phyloP scores from a whole-genome alignment of 106 monocot genomes.

The Acorus gramineus region DNA sequence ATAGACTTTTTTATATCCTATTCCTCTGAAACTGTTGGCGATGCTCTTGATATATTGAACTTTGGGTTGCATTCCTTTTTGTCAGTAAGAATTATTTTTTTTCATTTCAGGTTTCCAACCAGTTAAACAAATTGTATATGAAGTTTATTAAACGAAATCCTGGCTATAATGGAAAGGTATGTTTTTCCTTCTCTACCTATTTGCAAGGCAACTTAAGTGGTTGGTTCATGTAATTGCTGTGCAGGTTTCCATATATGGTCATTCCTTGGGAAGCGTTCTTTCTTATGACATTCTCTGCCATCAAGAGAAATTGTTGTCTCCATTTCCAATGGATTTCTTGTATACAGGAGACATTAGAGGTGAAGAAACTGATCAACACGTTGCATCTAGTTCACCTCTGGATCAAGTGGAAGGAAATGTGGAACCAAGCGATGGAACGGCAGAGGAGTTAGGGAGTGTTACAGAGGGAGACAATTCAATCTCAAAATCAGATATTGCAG shows the following conservation, averaged over 20 bases:
- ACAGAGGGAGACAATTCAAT: neutral
- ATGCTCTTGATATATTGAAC: too few species aligned
- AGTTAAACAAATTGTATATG: constrained; percentile 75
- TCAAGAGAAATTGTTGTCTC: constrained; percentile 40
- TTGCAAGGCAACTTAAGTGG: neutral
- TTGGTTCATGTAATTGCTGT: constrained; percentile 3
- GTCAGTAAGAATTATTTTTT: neutral
- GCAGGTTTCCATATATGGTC: constrained; percentile 97
- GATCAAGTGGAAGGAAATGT: constrained; percentile 3
- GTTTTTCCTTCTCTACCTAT: constrained; percentile 1
- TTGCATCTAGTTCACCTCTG: neutral
- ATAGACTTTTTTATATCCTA: too few species aligned
- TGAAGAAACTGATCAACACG: constrained; percentile 5
- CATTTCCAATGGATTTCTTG: constrained; percentile 28
- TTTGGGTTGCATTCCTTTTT: neutral
- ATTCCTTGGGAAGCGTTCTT: constrained; percentile 96
- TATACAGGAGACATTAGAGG: constrained; percentile 16
- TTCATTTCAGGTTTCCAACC: constrained; percentile 68
- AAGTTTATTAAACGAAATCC: constrained; percentile 95
- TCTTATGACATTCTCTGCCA: constrained; percentile 99
- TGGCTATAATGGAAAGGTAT: constrained; percentile 88
- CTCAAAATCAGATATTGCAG: neutral
- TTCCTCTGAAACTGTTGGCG: too few species aligned
- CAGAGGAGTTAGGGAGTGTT: constrained; percentile 6
- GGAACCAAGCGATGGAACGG: constrained; percentile 5